Evolutionary conservation across 768 basidiomycete genomes (phyloP), one percentile per base, ranked within the genome.

Genomic region (Trametes elegans): DNA sequence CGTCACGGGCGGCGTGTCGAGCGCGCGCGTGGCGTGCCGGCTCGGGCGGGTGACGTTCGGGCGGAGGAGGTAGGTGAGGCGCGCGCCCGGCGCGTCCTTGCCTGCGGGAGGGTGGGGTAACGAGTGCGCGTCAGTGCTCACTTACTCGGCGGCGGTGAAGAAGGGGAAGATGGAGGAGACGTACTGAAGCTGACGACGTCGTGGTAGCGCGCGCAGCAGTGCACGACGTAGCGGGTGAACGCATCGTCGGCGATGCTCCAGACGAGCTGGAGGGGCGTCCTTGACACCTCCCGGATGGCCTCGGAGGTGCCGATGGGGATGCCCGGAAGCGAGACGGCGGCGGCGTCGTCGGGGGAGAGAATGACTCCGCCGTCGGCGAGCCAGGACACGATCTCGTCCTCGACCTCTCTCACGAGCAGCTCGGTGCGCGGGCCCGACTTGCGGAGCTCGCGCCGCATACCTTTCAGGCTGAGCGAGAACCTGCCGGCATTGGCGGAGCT

Each of bases 121-220:
- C 21, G 21, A 1, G 19, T 3, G 19, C 21, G n/a, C 9, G 18
- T 23, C 31, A 32, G 21, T 6, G 50, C n/a, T n/a, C n/a, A n/a
- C n/a, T n/a, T n/a, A n/a, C n/a, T n/a, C n/a, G n/a, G n/a, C 48
- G 29, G 32, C 38, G 24, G 14, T 16, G 29, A 11, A 24, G 29
- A 24, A 7, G 7, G 46, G 21, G 43, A 44, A 36, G 18, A n/a
- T n/a, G n/a, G n/a, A 27, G n/a, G 14, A 36, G 26, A 76, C 87
- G 62, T 68, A 89, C 89, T 92, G 75, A 84, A 93, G 71, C 87
- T 88, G 63, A 92, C 85, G 55, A 93, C 69, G 54, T 83, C 83
- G 67, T 91, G 82, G 69, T 86, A 92, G 32, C 90, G 76, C 36
- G 89, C 88, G 55, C 87, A 85, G 60, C 90, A 92, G 60, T 93